phyloP scores from a whole-genome alignment of 768 basidiomycete species.

The Dentipellis sp. region DNA sequence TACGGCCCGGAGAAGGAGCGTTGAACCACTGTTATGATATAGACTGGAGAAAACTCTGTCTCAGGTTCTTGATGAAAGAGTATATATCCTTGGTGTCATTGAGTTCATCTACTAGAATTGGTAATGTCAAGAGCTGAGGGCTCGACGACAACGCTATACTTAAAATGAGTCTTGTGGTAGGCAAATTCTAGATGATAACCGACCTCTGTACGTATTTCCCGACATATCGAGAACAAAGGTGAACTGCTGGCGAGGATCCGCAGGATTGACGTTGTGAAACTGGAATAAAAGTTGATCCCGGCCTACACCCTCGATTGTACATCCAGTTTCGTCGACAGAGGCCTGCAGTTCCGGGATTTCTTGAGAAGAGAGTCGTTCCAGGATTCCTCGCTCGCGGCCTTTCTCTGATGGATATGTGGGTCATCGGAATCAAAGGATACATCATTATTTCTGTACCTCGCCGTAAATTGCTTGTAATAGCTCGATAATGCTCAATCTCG shows the following conservation, averaged over 20 bases:
- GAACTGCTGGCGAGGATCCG: constrained; percentile 26
- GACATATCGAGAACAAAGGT: constrained; percentile 14
- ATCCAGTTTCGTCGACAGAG: constrained; percentile 49
- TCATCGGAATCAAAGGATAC: not conserved
- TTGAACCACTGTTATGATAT: too few relatives aligned
- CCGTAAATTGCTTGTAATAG: constrained; percentile 47
- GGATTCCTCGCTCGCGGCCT: constrained; percentile 48
- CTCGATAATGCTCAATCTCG: constrained; percentile 68
- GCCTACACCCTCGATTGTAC: constrained; percentile 72
- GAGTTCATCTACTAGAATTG: constrained; percentile 59
- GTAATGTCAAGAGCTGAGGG: constrained; percentile 57
- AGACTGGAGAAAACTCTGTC: not conserved
- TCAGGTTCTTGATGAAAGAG: constrained; percentile 48
- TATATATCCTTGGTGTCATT: constrained; percentile 66
- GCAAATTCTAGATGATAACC: not conserved
- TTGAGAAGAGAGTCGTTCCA: constrained; percentile 43
- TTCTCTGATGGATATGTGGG: constrained; percentile 38
- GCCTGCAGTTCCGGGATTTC: constrained; percentile 45
- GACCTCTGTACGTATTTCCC: constrained; percentile 8
- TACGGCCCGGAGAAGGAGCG: too few relatives aligned
- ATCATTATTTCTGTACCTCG: constrained; percentile 39
- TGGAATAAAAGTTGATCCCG: constrained; percentile 64
- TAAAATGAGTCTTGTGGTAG: not conserved
- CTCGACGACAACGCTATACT: constrained; percentile 71
- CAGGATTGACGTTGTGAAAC: constrained; percentile 56